Evolutionary conservation across 108 stramenopile species (phyloP).

Genomic region (Halocafeteria seosinensis): DNA sequence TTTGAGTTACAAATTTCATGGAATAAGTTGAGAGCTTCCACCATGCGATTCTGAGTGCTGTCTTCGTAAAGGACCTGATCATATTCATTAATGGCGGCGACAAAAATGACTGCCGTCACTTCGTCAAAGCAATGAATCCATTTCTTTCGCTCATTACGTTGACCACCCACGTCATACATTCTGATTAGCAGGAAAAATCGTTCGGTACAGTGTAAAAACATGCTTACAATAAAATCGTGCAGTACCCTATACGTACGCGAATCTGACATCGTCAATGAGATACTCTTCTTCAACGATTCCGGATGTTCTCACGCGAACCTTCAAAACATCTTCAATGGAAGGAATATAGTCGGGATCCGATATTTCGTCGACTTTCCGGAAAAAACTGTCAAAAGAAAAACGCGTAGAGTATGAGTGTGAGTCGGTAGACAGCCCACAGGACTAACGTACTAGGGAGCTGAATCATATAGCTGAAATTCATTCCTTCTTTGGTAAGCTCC

Average conservation of each 20-base stretch:
- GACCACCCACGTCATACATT: constrained; percentile 3
- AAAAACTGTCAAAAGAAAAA: background rate
- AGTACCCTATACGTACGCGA: too few species aligned
- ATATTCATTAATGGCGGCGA: constrained; percentile 81
- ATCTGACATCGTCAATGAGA: constrained; percentile 1
- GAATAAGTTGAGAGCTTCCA: constrained; percentile 80
- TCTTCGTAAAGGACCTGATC: constrained; percentile 88
- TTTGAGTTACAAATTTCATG: constrained; percentile 51
- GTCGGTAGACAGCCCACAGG: constrained; percentile 14
- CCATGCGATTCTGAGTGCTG: constrained; percentile 81
- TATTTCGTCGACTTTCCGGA: background rate
- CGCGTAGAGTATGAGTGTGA: constrained; percentile 46
- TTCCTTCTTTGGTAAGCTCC: constrained; percentile 3
- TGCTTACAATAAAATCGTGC: background rate
- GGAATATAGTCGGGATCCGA: constrained; percentile 4
- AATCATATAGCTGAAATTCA: constrained; percentile 19
- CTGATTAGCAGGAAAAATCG: too few species aligned
- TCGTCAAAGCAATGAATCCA: constrained; percentile 64
- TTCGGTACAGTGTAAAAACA: background rate
- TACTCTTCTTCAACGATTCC: constrained; percentile 22
- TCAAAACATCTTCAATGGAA: constrained; percentile 14
- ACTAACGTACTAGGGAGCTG: constrained; percentile 44
- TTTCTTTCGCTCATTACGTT: constrained; percentile 46
- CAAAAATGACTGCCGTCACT: constrained; percentile 95
- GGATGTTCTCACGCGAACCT: constrained; percentile 16